These are phyloP conservation scores for Malassezia dermatis DNA, from an alignment of 1,284 basidiomycete genomes.

Conservation along the genomic window DNA sequence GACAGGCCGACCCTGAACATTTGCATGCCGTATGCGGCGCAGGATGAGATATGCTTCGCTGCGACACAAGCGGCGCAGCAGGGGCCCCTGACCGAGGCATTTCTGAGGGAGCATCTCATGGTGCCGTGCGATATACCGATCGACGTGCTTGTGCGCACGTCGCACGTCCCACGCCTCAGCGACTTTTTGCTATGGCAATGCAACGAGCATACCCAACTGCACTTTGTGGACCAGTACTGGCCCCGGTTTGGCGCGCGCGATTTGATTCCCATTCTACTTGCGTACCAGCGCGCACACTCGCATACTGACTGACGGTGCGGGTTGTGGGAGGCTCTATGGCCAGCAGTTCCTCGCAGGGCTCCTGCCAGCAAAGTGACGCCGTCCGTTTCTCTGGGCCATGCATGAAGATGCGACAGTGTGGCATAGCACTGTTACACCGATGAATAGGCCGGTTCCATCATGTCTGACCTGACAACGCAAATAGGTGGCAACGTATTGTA, in stretches of 20 bases:
- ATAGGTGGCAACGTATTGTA: background rate
- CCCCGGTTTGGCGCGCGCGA: conserved; percentile 84
- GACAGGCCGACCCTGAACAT: conserved; percentile 77
- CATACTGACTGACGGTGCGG: background rate
- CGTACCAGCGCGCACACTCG: conserved; percentile 59
- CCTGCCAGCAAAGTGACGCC: conserved; percentile 16
- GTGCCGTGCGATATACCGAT: conserved; percentile 56
- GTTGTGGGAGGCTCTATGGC: conserved; percentile 15
- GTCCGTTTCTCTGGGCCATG: conserved; percentile 18
- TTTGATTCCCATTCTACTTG: conserved; percentile 70
- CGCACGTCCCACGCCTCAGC: conserved; percentile 77
- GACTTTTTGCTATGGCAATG: conserved; percentile 88
- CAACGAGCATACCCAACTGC: conserved; percentile 73
- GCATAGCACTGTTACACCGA: conserved; percentile 13
- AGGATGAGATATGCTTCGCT: conserved; percentile 65
- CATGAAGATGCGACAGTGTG: conserved; percentile 17
- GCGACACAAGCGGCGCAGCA: background rate
- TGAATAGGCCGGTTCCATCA: conserved; percentile 16
- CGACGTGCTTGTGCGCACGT: conserved; percentile 83
- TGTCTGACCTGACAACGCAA: background rate
- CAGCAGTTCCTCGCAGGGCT: conserved; percentile 7
- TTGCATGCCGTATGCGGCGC: conserved; percentile 84
- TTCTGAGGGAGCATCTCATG: conserved; percentile 30
- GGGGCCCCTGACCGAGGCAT: conserved; percentile 3
- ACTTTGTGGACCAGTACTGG: conserved; percentile 85